phyloP scores from a whole-genome alignment of 2,329 filamentous ascomycete species.

The Zymoseptoria crescenta region DNA sequence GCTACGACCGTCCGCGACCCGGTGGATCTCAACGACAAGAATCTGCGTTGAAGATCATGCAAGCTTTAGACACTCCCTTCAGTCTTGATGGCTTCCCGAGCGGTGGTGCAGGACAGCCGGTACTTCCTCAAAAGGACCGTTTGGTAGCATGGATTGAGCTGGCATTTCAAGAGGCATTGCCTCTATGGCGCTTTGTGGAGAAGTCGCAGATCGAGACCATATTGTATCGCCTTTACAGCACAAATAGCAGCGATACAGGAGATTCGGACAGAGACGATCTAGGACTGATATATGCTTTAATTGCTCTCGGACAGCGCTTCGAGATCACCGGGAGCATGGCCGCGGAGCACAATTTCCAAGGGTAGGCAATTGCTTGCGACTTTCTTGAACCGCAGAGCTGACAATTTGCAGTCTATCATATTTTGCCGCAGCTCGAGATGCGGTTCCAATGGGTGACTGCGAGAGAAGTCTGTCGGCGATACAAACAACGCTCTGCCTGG shows the following conservation, averaged over 20 bases:
- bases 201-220: slow-evolving; percentile 7
- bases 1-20: slow-evolving; percentile 4
- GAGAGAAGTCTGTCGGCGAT: slow-evolving; percentile 12
- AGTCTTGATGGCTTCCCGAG: slow-evolving; percentile 1
- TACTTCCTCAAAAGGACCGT: slow-evolving; percentile 6
- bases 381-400: neutral
- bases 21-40: slow-evolving; percentile 1
- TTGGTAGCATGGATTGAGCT: slow-evolving; percentile 7
- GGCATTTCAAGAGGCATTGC: slow-evolving; percentile 13
- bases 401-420: slow-evolving; percentile 3
- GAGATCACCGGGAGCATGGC: slow-evolving; percentile 4
- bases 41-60: slow-evolving; percentile 10
- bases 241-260: slow-evolving; percentile 7
- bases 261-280: slow-evolving; percentile 15
- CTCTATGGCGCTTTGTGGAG: slow-evolving; percentile 15
- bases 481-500: slow-evolving; percentile 14
- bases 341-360: slow-evolving; percentile 2
- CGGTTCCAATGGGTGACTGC: slow-evolving; percentile 10
- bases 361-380: neutral
- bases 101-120: slow-evolving; percentile 1
- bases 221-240: slow-evolving; percentile 11
- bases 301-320: slow-evolving; percentile 15
- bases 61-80: slow-evolving; percentile 11
- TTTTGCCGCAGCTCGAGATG: slow-evolving; percentile 12
- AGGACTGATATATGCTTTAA: slow-evolving; percentile 10